A percentile compares a stretch with the other conserved stretches of the same genome.
Evolutionary conservation across 768 basidiomycete species (phyloP).

Genomic region (Tremella mesenterica): DNA sequence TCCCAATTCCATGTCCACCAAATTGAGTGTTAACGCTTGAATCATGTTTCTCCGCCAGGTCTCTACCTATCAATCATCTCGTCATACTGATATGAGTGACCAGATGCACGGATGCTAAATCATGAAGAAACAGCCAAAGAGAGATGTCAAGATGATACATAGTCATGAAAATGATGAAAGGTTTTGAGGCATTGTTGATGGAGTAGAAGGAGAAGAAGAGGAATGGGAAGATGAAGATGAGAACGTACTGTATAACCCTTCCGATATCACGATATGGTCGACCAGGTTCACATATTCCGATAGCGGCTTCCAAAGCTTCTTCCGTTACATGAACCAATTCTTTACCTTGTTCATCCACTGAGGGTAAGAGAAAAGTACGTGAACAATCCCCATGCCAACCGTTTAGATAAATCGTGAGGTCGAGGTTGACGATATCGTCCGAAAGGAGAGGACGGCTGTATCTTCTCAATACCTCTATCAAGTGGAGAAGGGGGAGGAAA

Average conservation of each 20-base stretch:
- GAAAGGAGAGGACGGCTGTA: slow-evolving; percentile 66
- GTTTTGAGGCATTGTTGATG: background rate
- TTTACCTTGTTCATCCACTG: slow-evolving; percentile 62
- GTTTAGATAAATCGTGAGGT: slow-evolving; percentile 73
- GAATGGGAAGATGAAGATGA: background rate
- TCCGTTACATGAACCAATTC: slow-evolving; percentile 60
- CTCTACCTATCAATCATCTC: slow-evolving; percentile 10
- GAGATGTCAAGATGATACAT: background rate
- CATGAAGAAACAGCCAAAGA: background rate
- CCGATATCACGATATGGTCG: slow-evolving; percentile 63
- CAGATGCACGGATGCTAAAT: background rate
- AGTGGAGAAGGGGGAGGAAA: background rate
- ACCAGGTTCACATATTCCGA: slow-evolving; percentile 67
- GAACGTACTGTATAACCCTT: slow-evolving; percentile 51
- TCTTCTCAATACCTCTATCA: background rate
- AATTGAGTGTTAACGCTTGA: slow-evolving; percentile 66
- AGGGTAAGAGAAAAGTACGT: slow-evolving; percentile 68
- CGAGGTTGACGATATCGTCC: slow-evolving; percentile 81
- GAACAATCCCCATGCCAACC: slow-evolving; percentile 89
- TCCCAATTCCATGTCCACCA: slow-evolving; percentile 80
- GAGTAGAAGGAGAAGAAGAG: background rate
- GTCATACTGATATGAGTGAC: background rate
- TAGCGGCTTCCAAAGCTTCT: slow-evolving; percentile 60
- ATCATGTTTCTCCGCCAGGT: slow-evolving; percentile 38
- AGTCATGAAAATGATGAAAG: background rate